A percentile compares a stretch with the other conserved stretches of the same genome.
Conservation (phyloP, 2,329 filamentous ascomycete species). For the Xylariaceae sp. region DNA sequence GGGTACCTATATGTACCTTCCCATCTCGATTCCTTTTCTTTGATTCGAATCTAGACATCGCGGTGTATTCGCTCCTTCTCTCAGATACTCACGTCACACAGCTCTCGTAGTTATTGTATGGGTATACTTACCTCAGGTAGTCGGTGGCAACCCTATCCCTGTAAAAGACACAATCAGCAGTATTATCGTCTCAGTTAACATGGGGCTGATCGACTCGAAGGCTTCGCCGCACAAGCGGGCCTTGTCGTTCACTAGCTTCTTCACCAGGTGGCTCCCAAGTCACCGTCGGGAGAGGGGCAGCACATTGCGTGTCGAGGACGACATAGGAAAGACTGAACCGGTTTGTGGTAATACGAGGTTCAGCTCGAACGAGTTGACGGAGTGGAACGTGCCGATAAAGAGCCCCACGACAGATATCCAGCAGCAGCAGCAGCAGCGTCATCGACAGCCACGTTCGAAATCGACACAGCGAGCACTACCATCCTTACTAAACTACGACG, state of each 20-base stretch:
- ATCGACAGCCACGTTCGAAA: not conserved
- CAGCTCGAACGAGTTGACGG: constrained; percentile 21
- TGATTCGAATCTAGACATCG: too few relatives aligned
- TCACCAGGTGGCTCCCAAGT: constrained; percentile 44
- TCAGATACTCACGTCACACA: too few relatives aligned
- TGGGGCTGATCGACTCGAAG: constrained; percentile 9
- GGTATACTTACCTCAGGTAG: too few relatives aligned
- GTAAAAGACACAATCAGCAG: too few relatives aligned
- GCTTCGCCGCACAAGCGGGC: constrained; percentile 13
- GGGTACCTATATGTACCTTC: too few relatives aligned
- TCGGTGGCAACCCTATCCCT: too few relatives aligned
- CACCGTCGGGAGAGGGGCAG: constrained; percentile 47
- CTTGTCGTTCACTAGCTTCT: constrained; percentile 34
- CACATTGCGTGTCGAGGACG: constrained; percentile 32
- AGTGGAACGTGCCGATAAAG: constrained; percentile 25
- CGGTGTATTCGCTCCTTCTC: too few relatives aligned
- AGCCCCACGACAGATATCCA: not conserved
- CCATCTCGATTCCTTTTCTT: too few relatives aligned
- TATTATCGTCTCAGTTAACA: too few relatives aligned
- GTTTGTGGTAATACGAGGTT: constrained; percentile 17
- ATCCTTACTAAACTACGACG: constrained; percentile 1
- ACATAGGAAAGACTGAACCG: constrained; percentile 15
- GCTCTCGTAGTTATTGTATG: too few relatives aligned
- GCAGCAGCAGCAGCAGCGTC: not conserved
- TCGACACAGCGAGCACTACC: not conserved